Evolutionary conservation across 257 asterid species (phyloP).

Genomic region (Eucommia ulmoides): DNA sequence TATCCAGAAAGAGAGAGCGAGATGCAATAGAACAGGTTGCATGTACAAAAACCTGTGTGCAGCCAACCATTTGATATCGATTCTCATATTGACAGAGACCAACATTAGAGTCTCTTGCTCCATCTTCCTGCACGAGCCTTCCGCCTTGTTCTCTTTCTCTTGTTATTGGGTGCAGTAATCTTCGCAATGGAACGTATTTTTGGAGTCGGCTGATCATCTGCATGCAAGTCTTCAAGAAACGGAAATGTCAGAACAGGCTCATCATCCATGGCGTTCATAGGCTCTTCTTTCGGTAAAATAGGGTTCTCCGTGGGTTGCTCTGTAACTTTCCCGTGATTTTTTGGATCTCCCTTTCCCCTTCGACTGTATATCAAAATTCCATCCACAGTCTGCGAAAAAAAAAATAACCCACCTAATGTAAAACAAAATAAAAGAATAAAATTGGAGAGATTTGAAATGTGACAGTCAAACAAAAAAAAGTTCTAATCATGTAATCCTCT

Average conservation of each 20-base stretch:
- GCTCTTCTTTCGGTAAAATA: conserved; percentile 14
- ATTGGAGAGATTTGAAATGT: no score
- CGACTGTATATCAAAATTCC: conserved; percentile 36
- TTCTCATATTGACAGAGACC: not conserved
- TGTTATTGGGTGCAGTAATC: conserved; percentile 38
- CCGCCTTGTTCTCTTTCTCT: conserved; percentile 39
- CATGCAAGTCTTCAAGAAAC: conserved; percentile 7
- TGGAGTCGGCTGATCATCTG: conserved; percentile 32
- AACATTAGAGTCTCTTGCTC: conserved; percentile 18
- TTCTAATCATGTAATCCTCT: no score
- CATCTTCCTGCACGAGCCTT: conserved; percentile 27
- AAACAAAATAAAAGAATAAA: no score
- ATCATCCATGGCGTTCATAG: conserved; percentile 11
- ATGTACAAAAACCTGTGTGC: not conserved
- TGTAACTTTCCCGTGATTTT: conserved; percentile 27
- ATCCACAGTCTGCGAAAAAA: conserved; percentile 41
- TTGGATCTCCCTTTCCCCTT: conserved; percentile 42
- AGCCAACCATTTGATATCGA: not conserved
- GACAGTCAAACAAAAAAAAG: no score
- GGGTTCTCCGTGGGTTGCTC: conserved; percentile 28
- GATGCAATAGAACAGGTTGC: not conserved
- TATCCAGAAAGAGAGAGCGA: not conserved
- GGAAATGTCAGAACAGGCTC: no score
- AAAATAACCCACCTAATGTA: no score
- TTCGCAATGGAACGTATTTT: conserved; percentile 43